Conservation (phyloP, 371 early-diverging fungal genomes). For the Haplosporangium sp. region DNA sequence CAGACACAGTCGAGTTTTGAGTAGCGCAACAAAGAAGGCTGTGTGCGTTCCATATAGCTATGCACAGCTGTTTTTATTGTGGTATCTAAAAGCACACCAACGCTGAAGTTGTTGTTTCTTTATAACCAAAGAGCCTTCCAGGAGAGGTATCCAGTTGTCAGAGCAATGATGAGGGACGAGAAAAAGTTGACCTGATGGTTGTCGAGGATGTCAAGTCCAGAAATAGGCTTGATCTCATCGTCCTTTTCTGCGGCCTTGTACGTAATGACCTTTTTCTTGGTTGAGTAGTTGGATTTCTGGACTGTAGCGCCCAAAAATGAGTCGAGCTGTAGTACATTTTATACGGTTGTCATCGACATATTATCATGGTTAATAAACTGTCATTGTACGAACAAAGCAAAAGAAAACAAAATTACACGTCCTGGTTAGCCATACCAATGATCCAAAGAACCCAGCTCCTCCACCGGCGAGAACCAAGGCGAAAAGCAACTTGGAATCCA, state of each 20-base stretch:
- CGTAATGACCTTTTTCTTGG: conserved; percentile 68
- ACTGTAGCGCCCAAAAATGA: conserved; percentile 89
- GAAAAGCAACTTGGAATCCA: conserved; percentile 47
- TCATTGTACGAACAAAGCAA: too few species aligned
- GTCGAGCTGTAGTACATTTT: too few species aligned
- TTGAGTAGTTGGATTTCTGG: conserved; percentile 75
- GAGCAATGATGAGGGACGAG: conserved; percentile 59
- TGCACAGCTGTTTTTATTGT: too few species aligned
- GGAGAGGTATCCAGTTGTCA: conserved; percentile 43
- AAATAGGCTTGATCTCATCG: conserved; percentile 62
- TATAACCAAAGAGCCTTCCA: conserved; percentile 35
- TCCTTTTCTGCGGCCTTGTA: conserved; percentile 55
- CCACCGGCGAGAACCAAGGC: conserved; percentile 61
- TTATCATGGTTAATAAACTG: background rate
- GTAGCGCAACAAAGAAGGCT: too few species aligned
- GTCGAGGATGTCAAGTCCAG: conserved; percentile 77
- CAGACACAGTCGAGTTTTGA: too few species aligned
- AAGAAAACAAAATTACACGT: background rate
- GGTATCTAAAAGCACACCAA: background rate
- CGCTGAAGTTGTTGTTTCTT: too few species aligned
- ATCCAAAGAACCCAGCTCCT: conserved; percentile 77
- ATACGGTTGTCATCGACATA: background rate
- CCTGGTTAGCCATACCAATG: conserved; percentile 73
- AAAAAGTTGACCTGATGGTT: conserved; percentile 82
- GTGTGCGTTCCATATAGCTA: too few species aligned